Conservation (phyloP, 2,329 filamentous ascomycete species). For the Plectosphaerella sp. region DNA sequence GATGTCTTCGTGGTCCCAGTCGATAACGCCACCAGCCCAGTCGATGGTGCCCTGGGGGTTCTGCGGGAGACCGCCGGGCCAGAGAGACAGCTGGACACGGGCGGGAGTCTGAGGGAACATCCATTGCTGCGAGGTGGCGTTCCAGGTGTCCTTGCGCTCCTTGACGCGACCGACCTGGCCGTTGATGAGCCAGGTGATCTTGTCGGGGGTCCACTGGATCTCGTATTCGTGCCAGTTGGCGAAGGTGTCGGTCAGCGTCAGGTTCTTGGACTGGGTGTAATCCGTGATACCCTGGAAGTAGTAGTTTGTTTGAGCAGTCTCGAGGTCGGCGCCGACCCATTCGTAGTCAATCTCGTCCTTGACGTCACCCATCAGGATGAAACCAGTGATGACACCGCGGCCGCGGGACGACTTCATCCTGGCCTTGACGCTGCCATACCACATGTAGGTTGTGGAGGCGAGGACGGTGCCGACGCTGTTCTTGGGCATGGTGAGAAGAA, state of each 20-base stretch:
- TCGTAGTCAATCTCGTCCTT: constrained; percentile 99
- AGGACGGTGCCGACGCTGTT: constrained; percentile 83
- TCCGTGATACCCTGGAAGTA: constrained; percentile 92
- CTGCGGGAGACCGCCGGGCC: constrained; percentile 78
- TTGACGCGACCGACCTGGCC: constrained; percentile 71
- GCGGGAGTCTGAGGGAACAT: constrained; percentile 87
- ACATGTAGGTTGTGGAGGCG: constrained; percentile 81
- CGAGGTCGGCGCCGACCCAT: constrained; percentile 77
- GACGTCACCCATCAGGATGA: constrained; percentile 91
- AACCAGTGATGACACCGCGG: constrained; percentile 89
- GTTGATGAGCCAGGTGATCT: constrained; percentile 83
- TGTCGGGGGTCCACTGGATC: constrained; percentile 86
- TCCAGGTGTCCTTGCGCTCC: constrained; percentile 78
- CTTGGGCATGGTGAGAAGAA: constrained; percentile 85
- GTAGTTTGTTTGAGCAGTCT: constrained; percentile 85
- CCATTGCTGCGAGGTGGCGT: constrained; percentile 75
- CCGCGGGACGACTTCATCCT: constrained; percentile 81
- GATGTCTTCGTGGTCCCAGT: constrained; percentile 83
- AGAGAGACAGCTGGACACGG: constrained; percentile 89
- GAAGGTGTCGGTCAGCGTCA: constrained; percentile 67
- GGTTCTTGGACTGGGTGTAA: constrained; percentile 74
- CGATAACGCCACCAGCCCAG: constrained; percentile 87
- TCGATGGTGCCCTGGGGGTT: constrained; percentile 82
- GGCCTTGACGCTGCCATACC: constrained; percentile 92
- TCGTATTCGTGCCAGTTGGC: constrained; percentile 83